Base-by-base conservation (phyloP, 139 green algal species). In the Chlorella vulgaris region DNA sequence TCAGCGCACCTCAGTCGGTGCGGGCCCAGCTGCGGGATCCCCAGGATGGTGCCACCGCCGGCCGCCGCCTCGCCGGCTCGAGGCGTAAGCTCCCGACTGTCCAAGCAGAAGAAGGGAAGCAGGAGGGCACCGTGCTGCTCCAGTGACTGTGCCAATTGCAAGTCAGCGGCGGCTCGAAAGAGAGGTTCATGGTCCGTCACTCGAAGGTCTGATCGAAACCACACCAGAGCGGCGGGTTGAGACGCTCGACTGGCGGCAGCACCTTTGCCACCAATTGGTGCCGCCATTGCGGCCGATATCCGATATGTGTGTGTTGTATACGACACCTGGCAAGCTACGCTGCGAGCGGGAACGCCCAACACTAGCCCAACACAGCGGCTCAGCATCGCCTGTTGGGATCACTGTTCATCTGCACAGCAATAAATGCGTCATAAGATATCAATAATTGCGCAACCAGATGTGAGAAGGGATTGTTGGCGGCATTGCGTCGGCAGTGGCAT, bases 121-220 rank as follows among this genome's bases (percentile, higher is more conserved):
- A 87, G 39, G 31, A 69, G 15, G 0, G 73, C 55, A 15, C 26
- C 40, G 13, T 33, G 21, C 24, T 51, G 51, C 10, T 21, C 65
- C 35, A 7, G 28, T 47, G 13, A 4, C 65, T 31, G 65, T 29
- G 33, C 8, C 33, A 33, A 18, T 2, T 39, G 7, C 8, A 40
- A 19, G 7, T 31, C 4, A 6, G 15, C 35, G 50, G 40, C 24
- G 2, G 42, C 33, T 43, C 29, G 0, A 35, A 62, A 42, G 5
- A 88, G 74, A 4, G 84, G 73, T 51, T 88, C 73, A 39, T 88
- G 82, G 68, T 88, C 84, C 26, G 66, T 24, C 24, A 88, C 35
- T 7, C 84, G 71, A 26, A 88, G 42, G 63, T 88, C 82, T 0
- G 60, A 7, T 4, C 70, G 70, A 28, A 79, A 68, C 73, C 73